These are phyloP conservation scores for Aspergillus glaucus DNA, from an alignment of 2,329 filamentous ascomycete genomes.

Conservation along the genomic window DNA sequence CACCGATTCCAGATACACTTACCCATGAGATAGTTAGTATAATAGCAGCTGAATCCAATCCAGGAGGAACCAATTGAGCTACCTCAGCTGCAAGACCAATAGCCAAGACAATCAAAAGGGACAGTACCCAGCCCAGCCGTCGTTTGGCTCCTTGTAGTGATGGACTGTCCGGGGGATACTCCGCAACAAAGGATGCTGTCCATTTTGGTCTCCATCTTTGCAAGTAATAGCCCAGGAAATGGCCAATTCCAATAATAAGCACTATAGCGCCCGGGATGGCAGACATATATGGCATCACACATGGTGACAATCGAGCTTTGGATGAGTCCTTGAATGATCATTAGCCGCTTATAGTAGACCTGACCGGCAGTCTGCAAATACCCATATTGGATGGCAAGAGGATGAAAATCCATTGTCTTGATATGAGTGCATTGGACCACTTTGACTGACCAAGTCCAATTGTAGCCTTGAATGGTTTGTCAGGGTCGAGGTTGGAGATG, in stretches of 20 bases:
- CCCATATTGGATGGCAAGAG: conserved; percentile 15
- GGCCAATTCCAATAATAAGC: conserved; percentile 19
- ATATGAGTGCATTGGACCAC: not conserved
- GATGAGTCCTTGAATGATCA: conserved; percentile 26
- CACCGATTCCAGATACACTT: conserved; percentile 17
- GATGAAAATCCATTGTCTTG: not conserved
- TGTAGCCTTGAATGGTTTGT: not conserved
- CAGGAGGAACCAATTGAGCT: conserved; percentile 19
- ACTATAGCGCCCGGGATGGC: conserved; percentile 22
- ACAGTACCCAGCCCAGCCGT: conserved; percentile 27
- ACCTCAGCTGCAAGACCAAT: conserved; percentile 30
- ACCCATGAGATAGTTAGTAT: conserved; percentile 34
- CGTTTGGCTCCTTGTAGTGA: conserved; percentile 24
- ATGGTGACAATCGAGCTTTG: conserved; percentile 29
- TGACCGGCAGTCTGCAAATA: not conserved
- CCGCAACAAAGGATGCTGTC: conserved; percentile 47
- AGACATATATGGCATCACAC: conserved; percentile 30
- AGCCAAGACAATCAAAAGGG: conserved; percentile 34
- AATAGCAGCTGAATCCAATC: conserved; percentile 9
- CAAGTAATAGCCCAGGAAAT: conserved; percentile 21
- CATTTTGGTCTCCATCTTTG: conserved; percentile 40
- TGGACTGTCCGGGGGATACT: conserved; percentile 27
- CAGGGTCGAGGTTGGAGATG: not conserved
- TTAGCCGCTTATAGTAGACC: not conserved
- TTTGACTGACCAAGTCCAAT: not conserved